Evolutionary conservation across 1,139 yeast species (phyloP), one percentile per base, ranked within the genome.

Genomic region (Sugiyamaella pinicola): DNA sequence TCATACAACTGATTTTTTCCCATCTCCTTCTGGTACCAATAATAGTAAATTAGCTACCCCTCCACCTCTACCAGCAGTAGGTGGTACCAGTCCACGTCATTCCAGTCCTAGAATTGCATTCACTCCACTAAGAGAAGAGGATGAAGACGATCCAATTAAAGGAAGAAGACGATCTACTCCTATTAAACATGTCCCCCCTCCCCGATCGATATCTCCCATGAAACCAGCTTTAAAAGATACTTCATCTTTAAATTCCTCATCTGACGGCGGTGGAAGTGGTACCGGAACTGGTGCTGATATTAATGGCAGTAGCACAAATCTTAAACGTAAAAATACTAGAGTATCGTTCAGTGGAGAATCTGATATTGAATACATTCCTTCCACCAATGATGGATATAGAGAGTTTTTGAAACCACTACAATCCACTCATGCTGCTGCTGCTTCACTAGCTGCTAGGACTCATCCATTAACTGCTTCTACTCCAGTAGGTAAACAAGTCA

Each of bases 171-270:
- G 39, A 19, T 34, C 47, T 4, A 43, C 33, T 21, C 51, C 44
- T 19, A 22, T 40, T 9, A 47, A 52, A 29, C 63, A 62, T 47
- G 57, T 52, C 35, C 69, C 66, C 6, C 68, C 68, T 4, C 58
- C 62, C 1, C 56, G 69, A 12, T 54, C 66, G 5, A 53, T 61
- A 13, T 65, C 69, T 18, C 70, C 70, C 10, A 65, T 66, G 49
- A 66, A 67, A 44, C 65, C 70, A 2, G 69, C 69, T 4, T 55
- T 67, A 35, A 65, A 66, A 43, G 62, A 61, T 17, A 54, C 59
- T 34, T 54, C 59, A n/a, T 57, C 64, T 6, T 49, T 55, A n/a
- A 41, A 56, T 7, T 58, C 61, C 10, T 45, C 55, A 29, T 57
- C 56, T 24, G 57, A 54, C 34, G 49, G 52, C 17, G 46, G 46